phyloP scores from a whole-genome alignment of 345 rosid genomes.

The Geranium rotundifolium region DNA sequence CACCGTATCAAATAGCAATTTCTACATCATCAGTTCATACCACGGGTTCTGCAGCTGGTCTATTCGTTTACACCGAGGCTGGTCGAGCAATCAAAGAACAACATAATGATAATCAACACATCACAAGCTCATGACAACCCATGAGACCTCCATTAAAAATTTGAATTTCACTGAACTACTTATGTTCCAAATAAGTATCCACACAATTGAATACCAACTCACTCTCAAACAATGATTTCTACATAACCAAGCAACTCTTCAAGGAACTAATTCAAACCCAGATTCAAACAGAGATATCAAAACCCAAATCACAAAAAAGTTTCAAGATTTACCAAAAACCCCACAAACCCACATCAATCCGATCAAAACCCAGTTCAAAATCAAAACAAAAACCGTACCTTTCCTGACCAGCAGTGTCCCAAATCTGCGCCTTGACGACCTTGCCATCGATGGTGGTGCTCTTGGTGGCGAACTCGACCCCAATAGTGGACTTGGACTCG shows the following conservation, averaged over 20 bases:
- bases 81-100: no score
- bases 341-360: neutral
- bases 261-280: neutral
- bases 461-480: constrained; percentile 48
- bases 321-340: neutral
- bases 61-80: no score
- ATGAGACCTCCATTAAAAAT: neutral
- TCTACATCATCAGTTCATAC: no score
- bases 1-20: no score
- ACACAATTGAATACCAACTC: neutral
- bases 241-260: neutral
- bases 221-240: neutral
- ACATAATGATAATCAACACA: no score
- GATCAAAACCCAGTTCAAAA: constrained; percentile 3
- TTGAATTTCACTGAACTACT: no score
- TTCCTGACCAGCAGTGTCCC: constrained; percentile 55
- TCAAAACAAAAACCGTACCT: constrained; percentile 13
- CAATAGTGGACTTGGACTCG: constrained; percentile 51
- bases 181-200: neutral
- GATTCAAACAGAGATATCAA: neutral
- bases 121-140: neutral
- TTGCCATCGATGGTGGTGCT: constrained; percentile 34
- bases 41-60: no score
- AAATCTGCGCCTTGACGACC: constrained; percentile 46
- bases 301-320: constrained; percentile 4